Percentiles rank a stretch among this genome's conserved stretches.
Evolutionary conservation across 306 rosid species (phyloP).

Genomic region (Leucaena leucocephala): DNA sequence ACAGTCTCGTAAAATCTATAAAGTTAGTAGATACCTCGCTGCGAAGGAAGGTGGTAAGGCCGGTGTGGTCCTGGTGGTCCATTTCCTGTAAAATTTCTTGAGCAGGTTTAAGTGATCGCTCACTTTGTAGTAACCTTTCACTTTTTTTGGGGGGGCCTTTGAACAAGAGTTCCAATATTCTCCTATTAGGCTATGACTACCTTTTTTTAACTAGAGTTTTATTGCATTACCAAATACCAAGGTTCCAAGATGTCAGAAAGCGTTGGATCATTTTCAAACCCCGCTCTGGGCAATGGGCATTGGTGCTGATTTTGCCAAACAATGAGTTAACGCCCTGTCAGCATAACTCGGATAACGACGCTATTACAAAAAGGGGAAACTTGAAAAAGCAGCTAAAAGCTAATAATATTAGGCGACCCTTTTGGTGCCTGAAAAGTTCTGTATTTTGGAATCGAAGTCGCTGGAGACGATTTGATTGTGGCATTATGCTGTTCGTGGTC

Average conservation of each 20-base stretch:
- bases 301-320: conserved; percentile 31
- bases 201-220: conserved; percentile 35
- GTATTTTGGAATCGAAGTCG: conserved; percentile 23
- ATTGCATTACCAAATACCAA: not conserved
- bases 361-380: not conserved
- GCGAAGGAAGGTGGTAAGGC: conserved; percentile 38
- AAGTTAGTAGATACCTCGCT: conserved; percentile 31
- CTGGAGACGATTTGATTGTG: conserved; percentile 20
- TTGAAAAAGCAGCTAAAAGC: conserved; percentile 26
- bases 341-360: conserved; percentile 18
- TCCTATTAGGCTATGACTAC: conserved; percentile 32
- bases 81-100: conserved; percentile 37
- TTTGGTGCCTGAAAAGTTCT: conserved; percentile 17
- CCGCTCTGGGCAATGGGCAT: conserved; percentile 41
- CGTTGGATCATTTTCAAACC: conserved; percentile 37
- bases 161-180: conserved; percentile 34
- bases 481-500: conserved; percentile 18
- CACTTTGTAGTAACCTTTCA: conserved; percentile 42
- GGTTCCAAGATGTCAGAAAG: conserved; percentile 9
- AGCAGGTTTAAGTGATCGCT: conserved; percentile 43
- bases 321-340: conserved; percentile 18
- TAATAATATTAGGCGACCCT: conserved; percentile 21
- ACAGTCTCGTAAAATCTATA: conserved; percentile 24
- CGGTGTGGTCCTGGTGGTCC: conserved; percentile 59
- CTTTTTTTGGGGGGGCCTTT: conserved; percentile 17